Base-by-base conservation (phyloP, 768 basidiomycete species). In the Mrakia blollopis region DNA sequence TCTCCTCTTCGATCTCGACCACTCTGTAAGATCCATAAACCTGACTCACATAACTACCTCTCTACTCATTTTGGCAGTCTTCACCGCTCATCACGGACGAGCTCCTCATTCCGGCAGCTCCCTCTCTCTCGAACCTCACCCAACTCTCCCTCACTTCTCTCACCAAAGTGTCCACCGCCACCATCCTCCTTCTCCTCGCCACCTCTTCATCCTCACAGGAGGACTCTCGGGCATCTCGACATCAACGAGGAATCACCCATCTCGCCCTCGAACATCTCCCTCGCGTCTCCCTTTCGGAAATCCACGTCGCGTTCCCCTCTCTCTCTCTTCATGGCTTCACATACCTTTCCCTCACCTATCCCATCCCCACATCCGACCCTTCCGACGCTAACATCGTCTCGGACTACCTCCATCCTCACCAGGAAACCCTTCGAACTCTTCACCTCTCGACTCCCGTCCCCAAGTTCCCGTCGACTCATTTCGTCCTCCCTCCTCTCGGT, bases 71-170 rank as follows among this genome's bases (percentile, higher is more conserved):
- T n/a, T n/a, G n/a, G n/a, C 41, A 77, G 70, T 73, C 62, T 37
- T 72, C 76, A 6, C 63, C 76, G 14, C 71, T 77, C 18, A 57
- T 77, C 62, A 73, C 47, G 23, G 76, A 77, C 67, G 61, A 54
- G 16, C 50, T 67, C 41, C 52, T 77, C 16, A 10, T 23, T 16
- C 10, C 47, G 3, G 44, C 50, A 21, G 62, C 76, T 16, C 62
- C 72, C 3, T 68, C 35, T 13, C 72, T 77, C 7, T 63, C 65
- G n/a, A 35, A 73, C 37, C 63, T 77, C 2, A 63, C 35, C 14
- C 18, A 62, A 11, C 52, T 77, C 21, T 72, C 35, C 25, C 57
- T 77, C 30, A 72, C 70, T 21, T 41, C 76, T 2, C 52, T 72
- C 35, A 57, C 72, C 23, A 44, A 61, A 16, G 32, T 77, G 11